Conservation (phyloP, 768 basidiomycete genomes). For the Cyathus striatus region DNA sequence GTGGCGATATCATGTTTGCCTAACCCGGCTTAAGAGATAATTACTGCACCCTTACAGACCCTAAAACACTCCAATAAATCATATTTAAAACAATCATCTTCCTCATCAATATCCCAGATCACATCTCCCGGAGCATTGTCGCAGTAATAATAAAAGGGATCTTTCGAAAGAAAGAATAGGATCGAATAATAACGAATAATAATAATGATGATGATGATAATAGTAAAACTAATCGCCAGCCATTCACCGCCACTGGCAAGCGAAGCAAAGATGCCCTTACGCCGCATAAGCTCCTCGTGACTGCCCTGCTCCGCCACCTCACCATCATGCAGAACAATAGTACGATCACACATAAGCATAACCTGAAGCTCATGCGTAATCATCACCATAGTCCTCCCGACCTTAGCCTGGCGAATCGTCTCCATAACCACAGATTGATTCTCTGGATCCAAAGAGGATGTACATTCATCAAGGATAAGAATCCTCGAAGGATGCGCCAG, state of each 20-base stretch:
- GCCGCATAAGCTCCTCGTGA: conserved; percentile 65
- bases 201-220: no score
- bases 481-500: conserved; percentile 71
- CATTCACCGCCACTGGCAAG: conserved; percentile 76
- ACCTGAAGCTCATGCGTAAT: conserved; percentile 89
- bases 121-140: no score
- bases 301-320: conserved; percentile 72
- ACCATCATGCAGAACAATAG: conserved; percentile 79
- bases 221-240: no score
- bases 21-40: no score
- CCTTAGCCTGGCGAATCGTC: conserved; percentile 59
- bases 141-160: no score
- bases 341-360: conserved; percentile 90
- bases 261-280: conserved; percentile 69
- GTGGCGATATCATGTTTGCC: no score
- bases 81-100: no score
- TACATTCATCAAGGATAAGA: conserved; percentile 91
- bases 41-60: no score
- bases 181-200: no score
- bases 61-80: no score
- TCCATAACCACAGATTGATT: conserved; percentile 84
- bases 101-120: no score
- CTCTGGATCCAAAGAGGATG: conserved; percentile 87
- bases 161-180: no score
- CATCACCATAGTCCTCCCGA: conserved; percentile 81